Percentiles rank a stretch among this genome's conserved stretches.
These are phyloP conservation scores for Trametes pubescens DNA, from an alignment of 1,284 basidiomycete species.

Conservation along the genomic window DNA sequence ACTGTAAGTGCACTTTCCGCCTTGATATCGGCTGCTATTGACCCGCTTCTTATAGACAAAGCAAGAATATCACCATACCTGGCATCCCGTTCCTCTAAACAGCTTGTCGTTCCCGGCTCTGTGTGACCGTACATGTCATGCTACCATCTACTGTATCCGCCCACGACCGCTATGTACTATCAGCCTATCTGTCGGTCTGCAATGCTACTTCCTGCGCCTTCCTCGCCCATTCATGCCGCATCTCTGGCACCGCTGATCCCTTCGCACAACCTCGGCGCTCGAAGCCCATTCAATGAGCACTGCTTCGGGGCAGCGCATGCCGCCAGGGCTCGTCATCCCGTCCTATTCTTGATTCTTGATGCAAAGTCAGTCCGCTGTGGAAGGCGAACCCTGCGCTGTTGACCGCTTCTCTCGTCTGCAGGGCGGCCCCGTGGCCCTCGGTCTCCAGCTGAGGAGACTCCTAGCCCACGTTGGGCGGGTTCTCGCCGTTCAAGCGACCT, in stretches of 20 bases:
- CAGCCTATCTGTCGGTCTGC: not conserved
- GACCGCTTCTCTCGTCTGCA: not conserved
- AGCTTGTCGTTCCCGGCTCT: too few species aligned
- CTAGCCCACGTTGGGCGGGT: not conserved
- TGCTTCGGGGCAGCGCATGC: not conserved
- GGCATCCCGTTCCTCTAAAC: conserved; percentile 37
- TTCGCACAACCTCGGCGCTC: not conserved
- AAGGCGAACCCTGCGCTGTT: not conserved
- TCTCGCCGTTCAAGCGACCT: not conserved
- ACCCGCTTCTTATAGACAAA: conserved; percentile 35
- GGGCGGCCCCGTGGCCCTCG: conserved; percentile 2
- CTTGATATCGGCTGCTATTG: conserved; percentile 3
- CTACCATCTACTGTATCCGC: not conserved
- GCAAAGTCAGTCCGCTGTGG: not conserved
- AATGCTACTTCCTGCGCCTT: conserved; percentile 1
- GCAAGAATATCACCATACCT: conserved; percentile 47
- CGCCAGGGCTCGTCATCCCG: not conserved
- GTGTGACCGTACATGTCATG: not conserved
- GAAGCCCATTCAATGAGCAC: not conserved
- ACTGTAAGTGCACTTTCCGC: conserved; percentile 43
- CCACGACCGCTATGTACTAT: conserved; percentile 7
- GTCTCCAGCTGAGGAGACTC: not conserved
- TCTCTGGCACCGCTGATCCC: not conserved
- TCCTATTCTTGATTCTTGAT: not conserved
- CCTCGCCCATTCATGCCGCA: not conserved